These are phyloP conservation scores for Aspergillus pseudonomiae DNA, from an alignment of 2,329 filamentous ascomycete species.

Conservation along the genomic window DNA sequence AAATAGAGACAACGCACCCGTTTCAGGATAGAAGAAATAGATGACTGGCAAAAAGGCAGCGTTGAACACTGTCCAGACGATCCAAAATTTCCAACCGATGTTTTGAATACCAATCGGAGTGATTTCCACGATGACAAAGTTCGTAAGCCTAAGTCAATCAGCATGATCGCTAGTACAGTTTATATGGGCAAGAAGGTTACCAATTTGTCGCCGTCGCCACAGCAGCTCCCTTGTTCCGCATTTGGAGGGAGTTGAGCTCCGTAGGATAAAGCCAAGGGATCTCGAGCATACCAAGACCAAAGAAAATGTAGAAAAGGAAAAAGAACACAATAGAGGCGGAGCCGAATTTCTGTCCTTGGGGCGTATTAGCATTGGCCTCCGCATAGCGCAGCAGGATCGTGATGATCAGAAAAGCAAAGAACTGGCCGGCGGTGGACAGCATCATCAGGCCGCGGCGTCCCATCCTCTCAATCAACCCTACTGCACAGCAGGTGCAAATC, in stretches of 20 bases:
- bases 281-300: conserved; percentile 50
- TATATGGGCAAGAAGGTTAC: conserved; percentile 13
- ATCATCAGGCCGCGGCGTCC: conserved; percentile 62
- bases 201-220: conserved; percentile 55
- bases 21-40: conserved; percentile 45
- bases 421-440: conserved; percentile 54
- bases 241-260: conserved; percentile 52
- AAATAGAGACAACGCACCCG: conserved; percentile 15
- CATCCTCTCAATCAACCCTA: conserved; percentile 54
- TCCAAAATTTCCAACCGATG: conserved; percentile 34
- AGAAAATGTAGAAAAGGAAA: conserved; percentile 56
- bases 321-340: conserved; percentile 47
- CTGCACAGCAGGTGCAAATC: conserved; percentile 51
- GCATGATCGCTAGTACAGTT: no score
- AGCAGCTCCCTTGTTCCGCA: conserved; percentile 52
- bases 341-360: conserved; percentile 18
- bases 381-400: conserved; percentile 47
- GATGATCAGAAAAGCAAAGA: conserved; percentile 56
- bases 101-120: no score
- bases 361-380: conserved; percentile 29
- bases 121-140: no score
- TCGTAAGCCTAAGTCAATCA: no score
- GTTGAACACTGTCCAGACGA: conserved; percentile 51
- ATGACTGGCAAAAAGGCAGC: conserved; percentile 52
- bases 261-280: conserved; percentile 44